Base-by-base conservation (phyloP, 176 grass and related monocot genomes). In the Oryza coarctata region DNA sequence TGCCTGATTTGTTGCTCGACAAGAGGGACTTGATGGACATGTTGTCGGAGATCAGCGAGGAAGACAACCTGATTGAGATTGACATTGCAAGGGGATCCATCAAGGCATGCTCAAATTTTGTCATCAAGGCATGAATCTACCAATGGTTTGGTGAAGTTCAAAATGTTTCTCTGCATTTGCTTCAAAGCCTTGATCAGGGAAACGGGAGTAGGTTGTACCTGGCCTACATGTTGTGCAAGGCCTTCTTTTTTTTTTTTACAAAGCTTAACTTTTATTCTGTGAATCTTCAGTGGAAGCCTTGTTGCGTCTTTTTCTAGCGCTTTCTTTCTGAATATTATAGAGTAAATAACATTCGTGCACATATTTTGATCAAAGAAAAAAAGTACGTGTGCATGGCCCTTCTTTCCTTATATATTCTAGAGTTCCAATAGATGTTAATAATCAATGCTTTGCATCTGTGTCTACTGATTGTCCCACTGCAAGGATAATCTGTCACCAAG, bases 31-130 rank as follows among this genome's bases (percentile, higher is more conserved):
- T 94, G 74, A 84, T 92, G 71, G 91, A 94, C 80, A 71, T 94
- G 40, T 28, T 92, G 74, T 91, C 91, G 0, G 94, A 97, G 82
- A 90, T 94, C 50, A 76, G 75, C 3, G 94, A 97, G 73, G 94
- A 97, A 52, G 91, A 94, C 50, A 94, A 93, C 89, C 81, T 97
- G 83, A 94, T 97, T 52, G 94, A 97, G 89, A 87, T 97, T n/a
- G 94, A 94, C 86, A 90, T 94, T 31, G 35, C 85, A 63, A 90
- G 87, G 70, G 94, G 91, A 71, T 94, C 92, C 75, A 94, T 94
- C 80, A 94, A 94, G 73, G n/a, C n/a, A n/a, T 90, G 86, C 82
- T 85, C 94, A 15, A 90, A 71, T 62, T 44, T 90, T 0, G 32
- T 86, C 20, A 79, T 91, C 80, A 91, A 93, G 85, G 74, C 94